A percentile compares a stretch with the other conserved stretches of the same genome.
These are phyloP conservation scores for Plasmopara halstedii DNA, from an alignment of 352 stramenopile species.

Conservation along the genomic window DNA sequence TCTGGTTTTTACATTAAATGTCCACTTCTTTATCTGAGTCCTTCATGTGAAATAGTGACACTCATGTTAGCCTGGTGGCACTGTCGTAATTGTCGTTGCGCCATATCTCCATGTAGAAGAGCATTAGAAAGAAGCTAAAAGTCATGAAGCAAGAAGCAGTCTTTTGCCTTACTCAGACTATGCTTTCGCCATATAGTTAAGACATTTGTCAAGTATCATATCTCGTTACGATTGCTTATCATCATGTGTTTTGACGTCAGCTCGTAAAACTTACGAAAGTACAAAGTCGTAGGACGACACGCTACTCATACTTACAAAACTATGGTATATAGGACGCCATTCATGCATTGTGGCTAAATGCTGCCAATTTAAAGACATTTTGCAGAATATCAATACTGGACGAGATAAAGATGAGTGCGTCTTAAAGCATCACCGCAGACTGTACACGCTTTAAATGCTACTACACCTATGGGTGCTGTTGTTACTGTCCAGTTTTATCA, in stretches of 20 bases:
- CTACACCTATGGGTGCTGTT: slow-evolving; percentile 34
- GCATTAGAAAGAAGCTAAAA: slow-evolving; percentile 44
- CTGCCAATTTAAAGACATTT: slow-evolving; percentile 56
- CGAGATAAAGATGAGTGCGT: slow-evolving; percentile 54
- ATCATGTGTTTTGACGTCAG: slow-evolving; percentile 16
- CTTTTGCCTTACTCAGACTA: slow-evolving; percentile 52
- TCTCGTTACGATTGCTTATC: not conserved
- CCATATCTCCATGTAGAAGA: slow-evolving; percentile 36
- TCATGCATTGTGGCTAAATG: slow-evolving; percentile 75
- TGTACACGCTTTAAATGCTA: slow-evolving; percentile 40
- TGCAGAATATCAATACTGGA: slow-evolving; percentile 36
- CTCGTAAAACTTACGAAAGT: slow-evolving; percentile 78
- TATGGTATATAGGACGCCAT: slow-evolving; percentile 40
- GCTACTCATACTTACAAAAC: slow-evolving; percentile 56
- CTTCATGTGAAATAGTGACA: too few species aligned
- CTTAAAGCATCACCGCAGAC: slow-evolving; percentile 65
- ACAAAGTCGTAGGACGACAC: slow-evolving; percentile 56
- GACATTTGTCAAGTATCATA: slow-evolving; percentile 35
- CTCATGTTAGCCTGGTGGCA: too few species aligned
- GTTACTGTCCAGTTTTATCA: slow-evolving; percentile 66
- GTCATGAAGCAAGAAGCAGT: slow-evolving; percentile 65
- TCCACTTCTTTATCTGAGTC: too few species aligned
- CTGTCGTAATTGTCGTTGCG: slow-evolving; percentile 24
- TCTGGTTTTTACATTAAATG: too few species aligned
- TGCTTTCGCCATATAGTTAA: slow-evolving; percentile 55